Evolutionary conservation across 352 stramenopile species (phyloP), one percentile per base, ranked within the genome.

Genomic region (Globisporangium cystogenes): DNA sequence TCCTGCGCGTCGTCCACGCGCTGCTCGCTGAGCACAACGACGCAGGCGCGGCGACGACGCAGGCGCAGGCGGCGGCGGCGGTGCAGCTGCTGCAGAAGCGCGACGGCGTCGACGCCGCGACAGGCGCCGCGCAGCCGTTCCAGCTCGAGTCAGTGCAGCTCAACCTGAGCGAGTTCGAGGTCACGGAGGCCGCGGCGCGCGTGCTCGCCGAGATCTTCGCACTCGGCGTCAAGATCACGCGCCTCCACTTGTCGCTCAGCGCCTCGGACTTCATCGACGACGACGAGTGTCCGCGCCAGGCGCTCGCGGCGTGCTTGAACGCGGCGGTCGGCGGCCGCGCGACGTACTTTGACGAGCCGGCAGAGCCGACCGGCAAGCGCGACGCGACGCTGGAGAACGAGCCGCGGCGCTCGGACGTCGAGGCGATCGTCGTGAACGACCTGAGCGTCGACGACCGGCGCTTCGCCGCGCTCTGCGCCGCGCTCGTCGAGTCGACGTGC

Each of bases 151-250:
- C 67, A 6, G 46, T 74, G 10, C 63, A 72, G 48, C 47, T 74
- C 6, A 70, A 72, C 62, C n/a, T 74, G 31, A 55, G 48, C n/a
- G 67, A 68, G 3, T 70, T 74, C 48, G 67, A 74, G 42, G 26
- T 74, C n/a, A 70, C 58, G 1, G 67, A 74, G 40, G 47, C 63
- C 5, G 53, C 66, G 12, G 51, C 67, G 21, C 46, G 31, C 49
- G 51, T 49, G 2, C 43, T 74, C 14, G 48, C 57, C 5, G 56
- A 68, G 23, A 42, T 74, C 18, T 44, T 72, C 18, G 27, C 44
- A 11, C 48, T 65, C 6, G 57, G 60, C 29, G 59, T 59, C 26
- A 59, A 55, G 20, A 29, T 74, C 14, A 64, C 63, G 36, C 67
- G 56, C 42, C 41, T 74, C 24, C 67, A 74, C 8, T 36, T 74